Conservation (phyloP, 371 early-diverging fungal genomes). For the Syncephalis plumigaleata region DNA sequence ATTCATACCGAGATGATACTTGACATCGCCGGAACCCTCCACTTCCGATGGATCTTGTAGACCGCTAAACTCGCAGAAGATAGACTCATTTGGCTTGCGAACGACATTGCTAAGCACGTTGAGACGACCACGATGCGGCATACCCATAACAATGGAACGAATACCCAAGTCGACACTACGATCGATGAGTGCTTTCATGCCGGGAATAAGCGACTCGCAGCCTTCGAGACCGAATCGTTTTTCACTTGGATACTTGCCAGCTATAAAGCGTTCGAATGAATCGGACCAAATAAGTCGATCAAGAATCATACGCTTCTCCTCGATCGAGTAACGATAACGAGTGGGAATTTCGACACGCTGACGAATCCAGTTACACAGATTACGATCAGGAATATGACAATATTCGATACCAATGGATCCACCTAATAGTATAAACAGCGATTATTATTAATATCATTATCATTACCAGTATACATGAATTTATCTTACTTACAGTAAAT, state of each 20-base stretch:
- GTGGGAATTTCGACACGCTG: conserved; percentile 75
- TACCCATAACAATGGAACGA: conserved; percentile 88
- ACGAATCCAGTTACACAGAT: conserved; percentile 93
- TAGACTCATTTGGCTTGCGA: conserved; percentile 92
- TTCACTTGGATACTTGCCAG: conserved; percentile 88
- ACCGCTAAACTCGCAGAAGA: conserved; percentile 92
- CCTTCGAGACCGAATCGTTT: conserved; percentile 98
- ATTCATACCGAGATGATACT: conserved; percentile 96
- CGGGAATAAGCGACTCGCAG: conserved; percentile 89
- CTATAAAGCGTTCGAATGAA: conserved; percentile 87
- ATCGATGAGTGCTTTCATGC: conserved; percentile 94
- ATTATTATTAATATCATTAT: too few relatives aligned
- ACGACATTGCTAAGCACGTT: conserved; percentile 96
- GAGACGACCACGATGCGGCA: conserved; percentile 96
- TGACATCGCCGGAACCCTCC: conserved; percentile 96
- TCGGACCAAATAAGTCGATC: conserved; percentile 94
- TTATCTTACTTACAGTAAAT: conserved; percentile 59
- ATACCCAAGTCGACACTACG: conserved; percentile 85
- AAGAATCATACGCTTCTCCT: conserved; percentile 76
- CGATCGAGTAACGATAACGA: conserved; percentile 67
- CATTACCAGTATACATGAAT: not conserved
- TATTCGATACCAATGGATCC: conserved; percentile 91
- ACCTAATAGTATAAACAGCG: too few relatives aligned
- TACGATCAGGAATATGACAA: conserved; percentile 91
- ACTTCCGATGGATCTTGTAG: conserved; percentile 37